Conservation (phyloP, 768 basidiomycete species). For the Leccinum sublutescens region DNA sequence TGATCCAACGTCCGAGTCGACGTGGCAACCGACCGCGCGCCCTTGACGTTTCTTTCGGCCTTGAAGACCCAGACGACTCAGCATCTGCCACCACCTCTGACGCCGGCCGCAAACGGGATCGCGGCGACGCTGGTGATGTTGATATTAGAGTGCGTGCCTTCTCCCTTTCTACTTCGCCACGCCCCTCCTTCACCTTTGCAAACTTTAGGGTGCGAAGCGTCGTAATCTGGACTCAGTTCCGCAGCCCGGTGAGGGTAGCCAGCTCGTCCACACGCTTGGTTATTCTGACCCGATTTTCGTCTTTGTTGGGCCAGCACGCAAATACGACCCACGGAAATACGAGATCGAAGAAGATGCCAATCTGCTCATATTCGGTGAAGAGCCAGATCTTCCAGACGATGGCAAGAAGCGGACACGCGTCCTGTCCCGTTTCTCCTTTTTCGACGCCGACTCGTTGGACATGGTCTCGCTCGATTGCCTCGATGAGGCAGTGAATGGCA, state of each 20-base stretch:
- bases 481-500: slow-evolving; percentile 23
- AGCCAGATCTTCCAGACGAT: slow-evolving; percentile 34
- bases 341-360: slow-evolving; percentile 37
- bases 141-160: slow-evolving; percentile 18
- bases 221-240: slow-evolving; percentile 25
- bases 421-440: slow-evolving; percentile 58
- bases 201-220: slow-evolving; percentile 25
- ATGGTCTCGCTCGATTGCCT: slow-evolving; percentile 37
- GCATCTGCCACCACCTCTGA: slow-evolving; percentile 21
- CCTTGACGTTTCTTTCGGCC: slow-evolving; percentile 53
- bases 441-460: slow-evolving; percentile 48
- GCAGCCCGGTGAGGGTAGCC: slow-evolving; percentile 15
- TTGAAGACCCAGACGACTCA: slow-evolving; percentile 34
- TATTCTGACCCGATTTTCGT: not conserved
- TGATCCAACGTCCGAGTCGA: slow-evolving; percentile 14
- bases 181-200: not conserved
- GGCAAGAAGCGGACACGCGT: slow-evolving; percentile 54
- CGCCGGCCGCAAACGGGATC: slow-evolving; percentile 28
- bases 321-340: slow-evolving; percentile 35
- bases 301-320: slow-evolving; percentile 32
- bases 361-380: slow-evolving; percentile 43
- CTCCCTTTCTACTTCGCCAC: not conserved
- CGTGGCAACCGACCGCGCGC: slow-evolving; percentile 47
- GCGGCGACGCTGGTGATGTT: slow-evolving; percentile 5
- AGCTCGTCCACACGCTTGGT: not conserved